Evolutionary conservation across 495 filamentous ascomycete genomes (phyloP), one percentile per base, ranked within the genome.

Genomic region (Immersiella caudata): DNA sequence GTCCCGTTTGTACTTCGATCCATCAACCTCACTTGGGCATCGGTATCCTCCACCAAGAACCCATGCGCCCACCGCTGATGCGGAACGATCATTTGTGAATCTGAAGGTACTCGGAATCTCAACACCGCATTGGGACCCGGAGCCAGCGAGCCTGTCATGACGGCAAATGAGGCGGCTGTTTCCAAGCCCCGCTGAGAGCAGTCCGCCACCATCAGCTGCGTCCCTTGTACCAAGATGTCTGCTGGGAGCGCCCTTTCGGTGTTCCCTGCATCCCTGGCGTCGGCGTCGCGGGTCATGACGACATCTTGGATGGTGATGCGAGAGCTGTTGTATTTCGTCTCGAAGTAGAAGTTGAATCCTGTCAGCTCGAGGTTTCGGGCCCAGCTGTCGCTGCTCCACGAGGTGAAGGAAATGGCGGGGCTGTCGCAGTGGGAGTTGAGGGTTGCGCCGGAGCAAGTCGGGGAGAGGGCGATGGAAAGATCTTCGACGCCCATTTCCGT

Each of bases 301-400:
- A 66, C 64, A 22, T 67, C 22, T 21, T 66, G 59, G 5, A 70
- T 24, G 6, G 68, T 70, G 26, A 70, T 62, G 5, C 60, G 58
- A 14, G 64, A 67, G 33, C 64, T 52, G 36, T 67, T 66, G 57
- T 50, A 21, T 58, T 67, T 40, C 7, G 64, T 27, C 4, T 33
- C 49, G 59, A 70, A 27, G 25, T 62, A 66, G 9, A 33, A 57
- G 64, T 70, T 70, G 68, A 70, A 70, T 16, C 68, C 68, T 2
- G 64, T 64, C 11, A 70, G 26, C 60, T 62, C 61, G 16, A 70
- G 59, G 5, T 66, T 55, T 16, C 64, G 68, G 6, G 66, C 57
- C 50, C 66, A 70, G n/a, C 56, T 62, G 51, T 67, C 59, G 16
- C 29, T 35, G 7, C 58, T 63, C 58, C 64, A 67, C 26, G 68